Evolutionary conservation across 495 filamentous ascomycete species (phyloP).

Genomic region (Aspergillus ostianus): DNA sequence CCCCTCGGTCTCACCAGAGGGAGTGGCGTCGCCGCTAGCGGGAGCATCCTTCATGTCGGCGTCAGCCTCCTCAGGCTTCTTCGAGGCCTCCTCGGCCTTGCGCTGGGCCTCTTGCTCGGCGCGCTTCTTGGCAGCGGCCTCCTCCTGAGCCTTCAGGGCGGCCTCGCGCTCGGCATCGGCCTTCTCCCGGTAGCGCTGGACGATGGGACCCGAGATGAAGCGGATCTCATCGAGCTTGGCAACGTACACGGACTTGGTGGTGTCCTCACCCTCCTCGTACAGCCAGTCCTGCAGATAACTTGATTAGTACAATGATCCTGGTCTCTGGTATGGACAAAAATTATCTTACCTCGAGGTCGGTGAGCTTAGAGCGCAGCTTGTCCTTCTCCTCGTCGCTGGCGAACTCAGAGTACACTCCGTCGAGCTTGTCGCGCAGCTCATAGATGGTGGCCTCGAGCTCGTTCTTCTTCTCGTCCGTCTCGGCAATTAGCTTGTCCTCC

Average conservation of each 20-base stretch:
- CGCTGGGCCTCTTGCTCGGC: conserved; percentile 66
- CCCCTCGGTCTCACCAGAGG: conserved; percentile 39
- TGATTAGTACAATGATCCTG: conserved; percentile 17
- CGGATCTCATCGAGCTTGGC: conserved; percentile 96
- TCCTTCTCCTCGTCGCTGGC: conserved; percentile 90
- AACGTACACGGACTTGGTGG: conserved; percentile 89
- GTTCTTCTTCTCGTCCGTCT: conserved; percentile 99
- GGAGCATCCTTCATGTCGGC: conserved; percentile 57
- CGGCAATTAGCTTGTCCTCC: conserved; percentile 97
- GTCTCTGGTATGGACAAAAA: background rate
- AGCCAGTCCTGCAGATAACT: conserved; percentile 77
- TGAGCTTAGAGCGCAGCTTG: conserved; percentile 76
- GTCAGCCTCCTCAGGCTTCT: conserved; percentile 52
- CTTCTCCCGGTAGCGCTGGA: conserved; percentile 94
- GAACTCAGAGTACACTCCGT: conserved; percentile 84
- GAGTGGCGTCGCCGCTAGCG: conserved; percentile 37
- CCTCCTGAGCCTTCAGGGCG: conserved; percentile 71
- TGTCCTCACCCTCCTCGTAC: conserved; percentile 95
- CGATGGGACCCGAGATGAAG: conserved; percentile 83
- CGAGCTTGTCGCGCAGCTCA: conserved; percentile 88
- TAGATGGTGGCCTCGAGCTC: conserved; percentile 98
- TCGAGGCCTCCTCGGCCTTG: conserved; percentile 50
- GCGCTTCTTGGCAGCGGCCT: conserved; percentile 77
- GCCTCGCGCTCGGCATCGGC: conserved; percentile 83
- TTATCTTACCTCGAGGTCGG: conserved; percentile 72